Evolutionary conservation across 495 filamentous ascomycete species (phyloP).

Genomic region (Elasticomyces elasticus): DNA sequence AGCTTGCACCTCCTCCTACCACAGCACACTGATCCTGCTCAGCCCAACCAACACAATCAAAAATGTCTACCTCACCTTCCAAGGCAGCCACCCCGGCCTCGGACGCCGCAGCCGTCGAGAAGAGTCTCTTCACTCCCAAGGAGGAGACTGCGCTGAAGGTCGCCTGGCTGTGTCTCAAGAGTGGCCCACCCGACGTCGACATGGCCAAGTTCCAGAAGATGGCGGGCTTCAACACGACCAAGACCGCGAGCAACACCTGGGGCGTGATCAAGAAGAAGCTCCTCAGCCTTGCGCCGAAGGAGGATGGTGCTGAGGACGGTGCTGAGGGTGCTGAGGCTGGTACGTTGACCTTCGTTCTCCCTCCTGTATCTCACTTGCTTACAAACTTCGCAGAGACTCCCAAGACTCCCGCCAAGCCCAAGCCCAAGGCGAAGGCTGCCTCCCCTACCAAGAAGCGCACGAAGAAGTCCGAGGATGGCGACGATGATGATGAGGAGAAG

Average conservation of each 20-base stretch:
- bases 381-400: neutral
- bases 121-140: constrained; percentile 7
- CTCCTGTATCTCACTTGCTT: neutral
- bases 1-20: no score
- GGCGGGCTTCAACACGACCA: constrained; percentile 15
- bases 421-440: neutral
- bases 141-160: constrained; percentile 14
- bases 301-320: constrained; percentile 1
- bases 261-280: constrained; percentile 17
- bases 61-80: neutral
- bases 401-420: neutral
- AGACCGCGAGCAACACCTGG: constrained; percentile 19
- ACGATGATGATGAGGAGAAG: constrained; percentile 4
- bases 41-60: neutral
- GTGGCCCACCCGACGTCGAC: constrained; percentile 15
- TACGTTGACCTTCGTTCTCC: neutral
- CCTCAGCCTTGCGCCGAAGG: neutral
- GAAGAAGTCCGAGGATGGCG: constrained; percentile 8
- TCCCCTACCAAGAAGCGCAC: constrained; percentile 12
- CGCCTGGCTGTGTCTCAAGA: constrained; percentile 14
- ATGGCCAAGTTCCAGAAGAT: constrained; percentile 6
- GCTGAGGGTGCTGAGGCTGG: neutral
- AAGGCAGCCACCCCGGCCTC: neutral
- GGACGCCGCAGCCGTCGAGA: neutral
- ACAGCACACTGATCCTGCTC: neutral